Evolutionary conservation across 805 yeast species (phyloP), one percentile per base, ranked within the genome.

Genomic region (Lipomyces yamadae): DNA sequence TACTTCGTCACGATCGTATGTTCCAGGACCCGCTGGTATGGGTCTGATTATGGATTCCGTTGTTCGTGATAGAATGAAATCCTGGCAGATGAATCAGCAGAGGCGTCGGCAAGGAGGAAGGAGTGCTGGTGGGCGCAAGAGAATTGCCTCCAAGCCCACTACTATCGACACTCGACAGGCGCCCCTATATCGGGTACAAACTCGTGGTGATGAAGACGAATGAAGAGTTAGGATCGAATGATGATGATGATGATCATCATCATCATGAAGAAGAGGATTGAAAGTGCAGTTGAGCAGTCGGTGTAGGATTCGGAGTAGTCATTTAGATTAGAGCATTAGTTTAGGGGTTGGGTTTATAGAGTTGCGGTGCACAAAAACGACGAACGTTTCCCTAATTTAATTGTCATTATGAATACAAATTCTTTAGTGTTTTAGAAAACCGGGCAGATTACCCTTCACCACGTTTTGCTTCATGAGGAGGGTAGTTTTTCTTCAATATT

Each of bases 41-140:
- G 71, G 71, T 4, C 37, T 68, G 37, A 60, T 68, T 32, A 67
- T 68, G 32, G 70, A 68, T 34, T 68, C 71, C 35, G 71, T 69
- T 32, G 69, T 68, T n/a, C 65, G 71, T 2, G 71, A 68, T n/a
- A 63, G 64, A 30, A 59, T 65, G 64, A 64, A 62, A 24, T 53
- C 18, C 8, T 67, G 70, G 70, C 70, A 67, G 53, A 42, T 50
- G 24, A 56, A 45, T 56, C 64, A 52, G 11, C 65, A 58, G 39
- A 58, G 64, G n/a, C 50, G 54, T 33, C 39, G 15, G 53, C 48
- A 42, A 6, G 18, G 15, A 42, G 48, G n/a, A 42, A 42, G 48
- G 1, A 10, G 48, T n/a, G 37, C 48, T 3, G 33, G 29, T 18
- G n/a, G 52, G 34, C 32, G 50, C 13, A 53, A 56, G 32, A 24